These are phyloP conservation scores for Rhodotorula glutinis DNA, from an alignment of 1,284 basidiomycete species.

Conservation along the genomic window DNA sequence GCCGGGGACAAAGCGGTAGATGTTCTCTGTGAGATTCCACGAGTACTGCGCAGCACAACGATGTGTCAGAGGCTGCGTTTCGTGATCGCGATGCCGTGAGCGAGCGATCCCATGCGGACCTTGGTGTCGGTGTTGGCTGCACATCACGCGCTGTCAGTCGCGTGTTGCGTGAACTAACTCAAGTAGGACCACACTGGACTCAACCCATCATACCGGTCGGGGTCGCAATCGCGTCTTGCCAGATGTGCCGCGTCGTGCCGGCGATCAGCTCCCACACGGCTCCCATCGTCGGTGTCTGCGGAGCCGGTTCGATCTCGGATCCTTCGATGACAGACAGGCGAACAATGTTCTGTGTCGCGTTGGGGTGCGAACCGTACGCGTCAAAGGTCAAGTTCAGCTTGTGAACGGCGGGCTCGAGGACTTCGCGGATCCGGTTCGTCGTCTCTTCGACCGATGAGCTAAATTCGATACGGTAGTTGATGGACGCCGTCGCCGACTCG, in stretches of 20 bases:
- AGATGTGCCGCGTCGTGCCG: slow-evolving; percentile 55
- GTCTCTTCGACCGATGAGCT: slow-evolving; percentile 54
- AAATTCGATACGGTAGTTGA: slow-evolving; percentile 62
- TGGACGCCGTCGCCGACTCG: slow-evolving; percentile 43
- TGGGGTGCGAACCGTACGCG: slow-evolving; percentile 43
- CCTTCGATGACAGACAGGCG: slow-evolving; percentile 35
- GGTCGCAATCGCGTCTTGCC: slow-evolving; percentile 52
- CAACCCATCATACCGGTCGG: slow-evolving; percentile 58
- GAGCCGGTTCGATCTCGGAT: slow-evolving; percentile 58
- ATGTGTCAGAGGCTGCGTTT: background rate
- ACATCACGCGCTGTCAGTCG: slow-evolving; percentile 7
- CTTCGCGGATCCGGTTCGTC: slow-evolving; percentile 51
- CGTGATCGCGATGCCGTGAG: no score
- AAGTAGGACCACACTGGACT: slow-evolving; percentile 36
- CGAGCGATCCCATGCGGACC: background rate
- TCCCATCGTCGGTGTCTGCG: slow-evolving; percentile 54
- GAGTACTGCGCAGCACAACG: background rate
- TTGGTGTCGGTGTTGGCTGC: slow-evolving; percentile 43
- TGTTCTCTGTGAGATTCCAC: slow-evolving; percentile 54
- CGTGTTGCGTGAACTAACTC: slow-evolving; percentile 28
- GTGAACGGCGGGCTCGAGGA: slow-evolving; percentile 54
- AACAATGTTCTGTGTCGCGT: slow-evolving; percentile 12
- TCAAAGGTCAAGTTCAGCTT: slow-evolving; percentile 59
- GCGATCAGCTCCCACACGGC: slow-evolving; percentile 55
- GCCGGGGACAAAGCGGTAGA: slow-evolving; percentile 57